Evolutionary conservation across 2,329 filamentous ascomycete genomes (phyloP), one percentile per base, ranked within the genome.

Genomic region (Periconia sp.): DNA sequence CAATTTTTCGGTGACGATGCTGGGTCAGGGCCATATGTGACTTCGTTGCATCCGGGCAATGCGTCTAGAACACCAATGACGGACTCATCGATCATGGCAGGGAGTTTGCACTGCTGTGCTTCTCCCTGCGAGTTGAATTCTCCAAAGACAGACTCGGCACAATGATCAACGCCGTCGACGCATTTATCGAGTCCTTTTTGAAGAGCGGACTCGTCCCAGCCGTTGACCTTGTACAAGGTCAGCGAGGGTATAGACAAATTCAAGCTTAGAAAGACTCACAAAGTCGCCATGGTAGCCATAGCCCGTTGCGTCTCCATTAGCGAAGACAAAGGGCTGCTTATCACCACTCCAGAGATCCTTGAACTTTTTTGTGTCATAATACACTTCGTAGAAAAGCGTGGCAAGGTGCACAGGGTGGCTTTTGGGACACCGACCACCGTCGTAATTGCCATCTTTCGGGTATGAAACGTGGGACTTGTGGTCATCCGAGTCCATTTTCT

Each of bases 261-360:
- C n/a, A n/a, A n/a, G n/a, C 5, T 18, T 12, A 13, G 15, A 9
- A 25, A 5, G 13, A 26, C 39, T 28, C 15, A 43, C 41, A 72
- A 91, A 90, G 68, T 91, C 87, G 34, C 78, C 86, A 69, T 90
- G 87, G 47, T 79, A 79, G 15, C 82, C 82, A 72, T 81, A 89
- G 42, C 87, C 87, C 9, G 87, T 88, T 15, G 77, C 73, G 43
- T 91, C 86, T 31, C 86, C 86, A 60, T 84, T 84, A 52, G 85
- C 74, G 30, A 88, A 80, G 40, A 89, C 82, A 46, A 77, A 73
- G 1, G 65, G 81, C 44, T 77, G 72, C 28, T 59, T 45, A 52
- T 78, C 73, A 19, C 57, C 55, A 12, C 56, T 43, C 65, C 64
- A 68, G 76, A 78, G 65, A 52, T 78, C 73, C 10, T 70, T 69